Conservation (phyloP, 345 rosid species). For the Salix suchowensis region DNA sequence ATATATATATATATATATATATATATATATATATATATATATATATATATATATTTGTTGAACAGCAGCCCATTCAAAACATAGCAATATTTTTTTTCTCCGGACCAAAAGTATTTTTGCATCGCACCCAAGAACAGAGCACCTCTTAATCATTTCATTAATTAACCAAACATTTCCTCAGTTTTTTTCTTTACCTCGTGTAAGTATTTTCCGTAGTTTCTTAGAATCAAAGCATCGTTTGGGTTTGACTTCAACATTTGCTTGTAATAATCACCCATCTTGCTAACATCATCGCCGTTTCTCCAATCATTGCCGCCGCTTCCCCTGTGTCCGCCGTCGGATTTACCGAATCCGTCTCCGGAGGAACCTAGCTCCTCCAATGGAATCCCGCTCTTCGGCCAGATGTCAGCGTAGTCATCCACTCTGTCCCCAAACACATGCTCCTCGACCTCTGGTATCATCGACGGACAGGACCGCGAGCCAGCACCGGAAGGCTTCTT, state of each 20-base stretch:
- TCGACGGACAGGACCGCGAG: constrained; percentile 33
- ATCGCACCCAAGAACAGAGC: no score
- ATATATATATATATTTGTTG: no score
- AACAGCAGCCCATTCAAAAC: no score
- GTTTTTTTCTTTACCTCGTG: constrained; percentile 47
- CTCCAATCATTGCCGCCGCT: constrained; percentile 15
- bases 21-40: no score
- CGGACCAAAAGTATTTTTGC: no score
- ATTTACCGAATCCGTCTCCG: constrained; percentile 36
- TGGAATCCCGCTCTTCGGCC: constrained; percentile 36
- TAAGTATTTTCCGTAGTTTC: constrained; percentile 74
- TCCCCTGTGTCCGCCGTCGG: constrained; percentile 20
- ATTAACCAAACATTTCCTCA: not conserved
- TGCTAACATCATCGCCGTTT: constrained; percentile 24
- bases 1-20: no score
- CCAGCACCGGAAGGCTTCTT: constrained; percentile 19
- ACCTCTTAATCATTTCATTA: not conserved
- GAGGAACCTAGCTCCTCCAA: constrained; percentile 35
- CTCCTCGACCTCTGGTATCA: constrained; percentile 47
- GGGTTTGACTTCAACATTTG: constrained; percentile 65
- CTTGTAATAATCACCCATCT: constrained; percentile 60
- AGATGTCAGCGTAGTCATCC: constrained; percentile 15
- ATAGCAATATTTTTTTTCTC: no score
- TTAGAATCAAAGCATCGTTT: constrained; percentile 50
- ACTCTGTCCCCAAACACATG: constrained; percentile 8